Conservation (phyloP, 2,329 filamentous ascomycete species). For the Periconia sp. region DNA sequence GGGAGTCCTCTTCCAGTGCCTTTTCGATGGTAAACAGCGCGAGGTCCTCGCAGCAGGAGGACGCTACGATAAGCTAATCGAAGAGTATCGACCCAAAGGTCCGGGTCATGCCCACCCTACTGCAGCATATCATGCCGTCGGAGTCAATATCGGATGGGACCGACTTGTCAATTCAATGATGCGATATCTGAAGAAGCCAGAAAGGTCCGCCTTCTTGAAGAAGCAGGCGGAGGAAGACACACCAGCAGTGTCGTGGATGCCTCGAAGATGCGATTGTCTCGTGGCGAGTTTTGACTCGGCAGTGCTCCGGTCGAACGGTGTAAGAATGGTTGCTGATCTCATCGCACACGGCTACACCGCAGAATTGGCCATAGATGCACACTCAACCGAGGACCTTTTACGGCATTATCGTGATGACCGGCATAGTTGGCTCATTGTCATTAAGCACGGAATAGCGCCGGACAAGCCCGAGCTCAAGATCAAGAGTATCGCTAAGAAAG, state of each 20-base stretch:
- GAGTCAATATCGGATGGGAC: slow-evolving; percentile 91
- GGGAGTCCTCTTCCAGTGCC: slow-evolving; percentile 86
- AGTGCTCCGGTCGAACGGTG: slow-evolving; percentile 74
- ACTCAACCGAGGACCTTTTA: slow-evolving; percentile 79
- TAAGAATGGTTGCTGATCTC: slow-evolving; percentile 77
- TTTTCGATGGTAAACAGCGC: slow-evolving; percentile 80
- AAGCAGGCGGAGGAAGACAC: slow-evolving; percentile 68
- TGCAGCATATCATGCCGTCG: slow-evolving; percentile 75
- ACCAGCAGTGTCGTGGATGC: slow-evolving; percentile 43
- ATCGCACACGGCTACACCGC: slow-evolving; percentile 87
- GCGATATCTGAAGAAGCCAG: slow-evolving; percentile 56
- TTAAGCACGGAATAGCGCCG: slow-evolving; percentile 73
- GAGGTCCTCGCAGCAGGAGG: slow-evolving; percentile 94
- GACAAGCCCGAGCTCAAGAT: slow-evolving; percentile 71
- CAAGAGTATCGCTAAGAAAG: slow-evolving; percentile 77
- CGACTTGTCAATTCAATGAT: slow-evolving; percentile 70
- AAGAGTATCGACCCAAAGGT: slow-evolving; percentile 77
- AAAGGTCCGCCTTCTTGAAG: slow-evolving; percentile 66
- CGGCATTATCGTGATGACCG: slow-evolving; percentile 76
- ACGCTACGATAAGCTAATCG: slow-evolving; percentile 88
- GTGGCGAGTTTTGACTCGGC: slow-evolving; percentile 85
- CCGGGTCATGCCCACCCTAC: slow-evolving; percentile 57
- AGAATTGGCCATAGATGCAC: slow-evolving; percentile 81
- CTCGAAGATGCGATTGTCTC: slow-evolving; percentile 78
- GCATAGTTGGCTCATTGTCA: slow-evolving; percentile 86